phyloP scores from a whole-genome alignment of 2,329 filamentous ascomycete species.

The Pseudocercospora macadamiae region DNA sequence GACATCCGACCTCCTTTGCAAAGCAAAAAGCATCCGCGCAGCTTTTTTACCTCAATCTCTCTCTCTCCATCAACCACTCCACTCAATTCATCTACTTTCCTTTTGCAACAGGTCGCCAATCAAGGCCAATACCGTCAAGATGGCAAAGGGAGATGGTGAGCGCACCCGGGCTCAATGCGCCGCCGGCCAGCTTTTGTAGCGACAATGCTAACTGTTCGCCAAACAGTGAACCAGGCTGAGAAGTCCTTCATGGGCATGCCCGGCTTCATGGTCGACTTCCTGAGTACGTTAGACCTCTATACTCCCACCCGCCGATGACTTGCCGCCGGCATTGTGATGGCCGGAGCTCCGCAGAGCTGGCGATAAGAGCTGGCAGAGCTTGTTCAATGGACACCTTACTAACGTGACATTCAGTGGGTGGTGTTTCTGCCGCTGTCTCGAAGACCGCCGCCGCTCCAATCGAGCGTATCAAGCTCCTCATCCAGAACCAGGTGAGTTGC shows the following conservation, averaged over 20 bases:
- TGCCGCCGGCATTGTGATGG: slow-evolving; percentile 13
- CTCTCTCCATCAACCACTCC: slow-evolving; percentile 11
- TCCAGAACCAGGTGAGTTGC: slow-evolving; percentile 96
- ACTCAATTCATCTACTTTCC: slow-evolving; percentile 13
- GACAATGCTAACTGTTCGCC: slow-evolving; percentile 8
- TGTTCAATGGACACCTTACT: slow-evolving; percentile 39
- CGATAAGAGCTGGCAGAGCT: slow-evolving; percentile 36
- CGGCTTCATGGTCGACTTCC: slow-evolving; percentile 95
- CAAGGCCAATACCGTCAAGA: slow-evolving; percentile 29
- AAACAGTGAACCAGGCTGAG: slow-evolving; percentile 20
- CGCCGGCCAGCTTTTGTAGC: slow-evolving; percentile 15
- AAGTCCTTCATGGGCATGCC: slow-evolving; percentile 39
- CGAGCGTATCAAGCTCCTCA: slow-evolving; percentile 99
- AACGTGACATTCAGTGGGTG: slow-evolving; percentile 79
- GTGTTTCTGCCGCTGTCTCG: slow-evolving; percentile 99
- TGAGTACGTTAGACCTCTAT: slow-evolving; percentile 73
- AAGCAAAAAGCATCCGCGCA: slow-evolving; percentile 1
- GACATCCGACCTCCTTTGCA: neutral
- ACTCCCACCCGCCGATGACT: slow-evolving; percentile 7
- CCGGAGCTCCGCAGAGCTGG: slow-evolving; percentile 24
- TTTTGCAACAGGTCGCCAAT: slow-evolving; percentile 9
- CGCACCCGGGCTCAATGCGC: slow-evolving; percentile 13
- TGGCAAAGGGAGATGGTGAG: slow-evolving; percentile 32
- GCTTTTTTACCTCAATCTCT: neutral
- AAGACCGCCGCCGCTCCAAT: slow-evolving; percentile 99